These are phyloP conservation scores for Ascochyta clinopodiicola DNA, from an alignment of 2,329 filamentous ascomycete species.

Conservation along the genomic window DNA sequence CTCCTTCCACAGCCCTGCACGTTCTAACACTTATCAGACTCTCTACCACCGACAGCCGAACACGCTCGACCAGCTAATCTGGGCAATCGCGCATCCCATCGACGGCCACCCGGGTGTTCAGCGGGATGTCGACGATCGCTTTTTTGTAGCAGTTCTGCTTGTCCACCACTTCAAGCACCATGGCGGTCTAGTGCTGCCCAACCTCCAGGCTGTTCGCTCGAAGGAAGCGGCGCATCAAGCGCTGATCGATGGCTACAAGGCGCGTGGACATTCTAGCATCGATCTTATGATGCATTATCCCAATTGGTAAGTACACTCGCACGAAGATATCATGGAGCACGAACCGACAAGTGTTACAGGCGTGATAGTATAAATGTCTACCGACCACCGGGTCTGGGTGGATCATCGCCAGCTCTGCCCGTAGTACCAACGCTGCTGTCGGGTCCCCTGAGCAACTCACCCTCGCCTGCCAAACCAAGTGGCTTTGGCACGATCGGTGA, in stretches of 20 bases:
- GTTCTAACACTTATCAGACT: neutral
- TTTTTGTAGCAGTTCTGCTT: slow-evolving; percentile 13
- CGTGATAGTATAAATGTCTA: neutral
- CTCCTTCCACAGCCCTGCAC: too few relatives aligned
- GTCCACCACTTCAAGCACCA: slow-evolving; percentile 21
- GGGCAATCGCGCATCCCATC: slow-evolving; percentile 4
- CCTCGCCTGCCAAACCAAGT: too few relatives aligned
- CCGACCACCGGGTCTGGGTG: neutral
- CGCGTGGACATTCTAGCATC: neutral
- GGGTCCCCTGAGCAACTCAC: too few relatives aligned
- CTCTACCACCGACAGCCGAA: neutral
- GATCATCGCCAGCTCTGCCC: too few relatives aligned
- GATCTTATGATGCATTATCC: slow-evolving; percentile 2
- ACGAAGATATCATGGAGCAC: too few relatives aligned
- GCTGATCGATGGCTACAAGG: neutral
- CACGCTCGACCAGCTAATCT: slow-evolving; percentile 18
- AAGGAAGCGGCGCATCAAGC: slow-evolving; percentile 1
- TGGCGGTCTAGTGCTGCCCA: slow-evolving; percentile 18
- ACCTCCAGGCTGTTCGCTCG: neutral
- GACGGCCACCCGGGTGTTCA: slow-evolving; percentile 7
- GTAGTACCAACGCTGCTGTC: too few relatives aligned
- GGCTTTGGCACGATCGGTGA: too few relatives aligned
- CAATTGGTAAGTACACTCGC: neutral
- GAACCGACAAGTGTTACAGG: neutral
- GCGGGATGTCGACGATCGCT: neutral